phyloP scores from a whole-genome alignment of 768 basidiomycete genomes.

The Lactifluus subvellereus region DNA sequence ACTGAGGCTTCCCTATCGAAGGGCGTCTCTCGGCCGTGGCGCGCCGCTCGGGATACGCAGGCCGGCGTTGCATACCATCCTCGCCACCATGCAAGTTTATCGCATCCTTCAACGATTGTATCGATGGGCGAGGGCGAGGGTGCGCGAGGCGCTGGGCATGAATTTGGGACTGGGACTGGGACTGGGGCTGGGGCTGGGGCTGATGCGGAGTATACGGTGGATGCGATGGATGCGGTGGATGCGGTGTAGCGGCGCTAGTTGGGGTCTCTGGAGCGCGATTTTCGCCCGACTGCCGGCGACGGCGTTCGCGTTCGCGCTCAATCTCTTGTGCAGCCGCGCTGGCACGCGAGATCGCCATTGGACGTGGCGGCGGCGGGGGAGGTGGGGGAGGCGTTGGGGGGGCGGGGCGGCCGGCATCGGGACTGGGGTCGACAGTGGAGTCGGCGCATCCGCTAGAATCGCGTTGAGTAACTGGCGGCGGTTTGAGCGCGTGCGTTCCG shows the following conservation, averaged over 20 bases:
- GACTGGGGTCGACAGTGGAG: slow-evolving; percentile 16
- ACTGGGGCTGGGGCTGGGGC: not conserved
- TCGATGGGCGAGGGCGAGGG: slow-evolving; percentile 15
- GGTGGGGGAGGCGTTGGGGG: not conserved
- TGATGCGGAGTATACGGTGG: not conserved
- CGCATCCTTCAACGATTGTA: slow-evolving; percentile 13
- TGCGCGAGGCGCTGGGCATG: slow-evolving; percentile 10
- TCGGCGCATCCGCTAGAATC: slow-evolving; percentile 18
- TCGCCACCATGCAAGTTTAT: slow-evolving; percentile 10
- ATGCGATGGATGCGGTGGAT: not conserved
- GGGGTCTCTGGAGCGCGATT: slow-evolving; percentile 8
- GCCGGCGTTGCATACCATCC: slow-evolving; percentile 11
- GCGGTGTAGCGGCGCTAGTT: not conserved
- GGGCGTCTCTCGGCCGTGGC: slow-evolving; percentile 18
- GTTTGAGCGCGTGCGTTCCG: slow-evolving; percentile 16
- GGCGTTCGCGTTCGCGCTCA: slow-evolving; percentile 24
- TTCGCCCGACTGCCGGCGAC: slow-evolving; percentile 19
- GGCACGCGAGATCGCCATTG: slow-evolving; percentile 20
- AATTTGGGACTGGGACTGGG: not conserved
- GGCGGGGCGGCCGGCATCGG: not conserved
- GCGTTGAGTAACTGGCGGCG: slow-evolving; percentile 15
- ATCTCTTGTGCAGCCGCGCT: slow-evolving; percentile 22
- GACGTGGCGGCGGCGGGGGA: not conserved
- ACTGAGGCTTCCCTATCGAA: slow-evolving; percentile 20
- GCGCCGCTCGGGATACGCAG: slow-evolving; percentile 14